These are phyloP conservation scores for Arbutus unedo DNA, from an alignment of 148 eudicot species.

Conservation along the genomic window DNA sequence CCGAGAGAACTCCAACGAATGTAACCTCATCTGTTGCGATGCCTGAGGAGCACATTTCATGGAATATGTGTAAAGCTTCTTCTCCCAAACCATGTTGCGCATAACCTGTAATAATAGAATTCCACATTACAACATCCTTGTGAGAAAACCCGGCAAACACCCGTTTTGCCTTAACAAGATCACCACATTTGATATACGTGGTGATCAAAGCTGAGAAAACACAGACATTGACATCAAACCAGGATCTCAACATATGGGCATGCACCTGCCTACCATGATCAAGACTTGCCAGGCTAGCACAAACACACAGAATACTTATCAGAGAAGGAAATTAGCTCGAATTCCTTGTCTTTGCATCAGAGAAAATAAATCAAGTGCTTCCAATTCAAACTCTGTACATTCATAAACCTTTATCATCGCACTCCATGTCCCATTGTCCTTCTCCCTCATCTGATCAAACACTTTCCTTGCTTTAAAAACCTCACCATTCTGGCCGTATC, in stretches of 20 bases:
- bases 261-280: constrained; percentile 50
- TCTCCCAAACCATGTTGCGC: constrained; percentile 22
- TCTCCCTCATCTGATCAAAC: constrained; percentile 36
- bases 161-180: constrained; percentile 36
- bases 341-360: constrained; percentile 37
- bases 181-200: constrained; percentile 50
- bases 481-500: constrained; percentile 50
- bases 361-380: constrained; percentile 34
- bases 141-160: constrained; percentile 38
- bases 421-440: constrained; percentile 51
- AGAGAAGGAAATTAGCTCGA: constrained; percentile 33
- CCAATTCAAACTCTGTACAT: constrained; percentile 36
- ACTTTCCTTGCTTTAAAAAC: constrained; percentile 36
- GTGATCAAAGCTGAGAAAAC: constrained; percentile 44
- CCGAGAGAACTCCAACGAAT: constrained; percentile 48
- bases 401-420: constrained; percentile 46
- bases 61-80: constrained; percentile 25
- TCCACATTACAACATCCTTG: constrained; percentile 55
- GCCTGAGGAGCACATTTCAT: constrained; percentile 32
- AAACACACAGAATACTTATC: constrained; percentile 41
- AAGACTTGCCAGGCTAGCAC: constrained; percentile 46
- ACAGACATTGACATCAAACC: constrained; percentile 40
- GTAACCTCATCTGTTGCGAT: constrained; percentile 42
- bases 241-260: constrained; percentile 32
- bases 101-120: constrained; percentile 44